phyloP scores from a whole-genome alignment of 805 yeast species.

The Ogataea saltuana region DNA sequence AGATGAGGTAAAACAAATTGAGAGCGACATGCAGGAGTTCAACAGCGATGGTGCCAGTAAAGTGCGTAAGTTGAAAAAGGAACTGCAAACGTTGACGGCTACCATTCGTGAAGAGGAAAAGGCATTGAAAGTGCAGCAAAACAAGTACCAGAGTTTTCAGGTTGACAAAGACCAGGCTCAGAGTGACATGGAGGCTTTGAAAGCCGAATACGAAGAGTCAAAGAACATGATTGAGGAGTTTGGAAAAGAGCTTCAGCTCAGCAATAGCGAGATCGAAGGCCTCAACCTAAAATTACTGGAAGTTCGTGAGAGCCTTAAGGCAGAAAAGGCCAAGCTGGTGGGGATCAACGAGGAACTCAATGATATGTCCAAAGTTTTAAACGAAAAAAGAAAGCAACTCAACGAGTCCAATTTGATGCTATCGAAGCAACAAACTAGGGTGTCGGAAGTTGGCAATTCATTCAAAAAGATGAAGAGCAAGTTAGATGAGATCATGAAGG shows the following conservation, averaged over 20 bases:
- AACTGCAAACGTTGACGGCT: slow-evolving; percentile 44
- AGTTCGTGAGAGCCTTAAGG: slow-evolving; percentile 42
- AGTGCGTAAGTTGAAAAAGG: slow-evolving; percentile 60
- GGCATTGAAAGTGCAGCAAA: slow-evolving; percentile 48
- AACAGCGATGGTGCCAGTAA: slow-evolving; percentile 77
- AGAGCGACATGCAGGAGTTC: slow-evolving; percentile 81
- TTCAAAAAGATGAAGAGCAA: slow-evolving; percentile 33
- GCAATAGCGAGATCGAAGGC: slow-evolving; percentile 32
- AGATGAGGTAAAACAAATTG: slow-evolving; percentile 52
- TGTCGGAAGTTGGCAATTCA: slow-evolving; percentile 38
- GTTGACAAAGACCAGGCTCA: slow-evolving; percentile 69
- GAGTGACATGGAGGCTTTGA: slow-evolving; percentile 51
- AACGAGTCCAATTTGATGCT: slow-evolving; percentile 52
- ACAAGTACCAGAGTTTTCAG: slow-evolving; percentile 60
- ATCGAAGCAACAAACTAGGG: slow-evolving; percentile 55
- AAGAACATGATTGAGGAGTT: slow-evolving; percentile 39
- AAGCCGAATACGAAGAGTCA: slow-evolving; percentile 43
- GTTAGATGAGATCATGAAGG: slow-evolving; percentile 48
- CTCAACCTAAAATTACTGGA: slow-evolving; percentile 31
- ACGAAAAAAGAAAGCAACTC: slow-evolving; percentile 43
- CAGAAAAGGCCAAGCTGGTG: slow-evolving; percentile 57
- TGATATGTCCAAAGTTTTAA: slow-evolving; percentile 52
- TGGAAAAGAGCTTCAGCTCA: slow-evolving; percentile 25
- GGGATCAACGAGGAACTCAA: slow-evolving; percentile 77
- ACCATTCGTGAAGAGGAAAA: slow-evolving; percentile 40